Evolutionary conservation across 1,139 yeast genomes (phyloP).

Genomic region (Yamadazyma buinensis): DNA sequence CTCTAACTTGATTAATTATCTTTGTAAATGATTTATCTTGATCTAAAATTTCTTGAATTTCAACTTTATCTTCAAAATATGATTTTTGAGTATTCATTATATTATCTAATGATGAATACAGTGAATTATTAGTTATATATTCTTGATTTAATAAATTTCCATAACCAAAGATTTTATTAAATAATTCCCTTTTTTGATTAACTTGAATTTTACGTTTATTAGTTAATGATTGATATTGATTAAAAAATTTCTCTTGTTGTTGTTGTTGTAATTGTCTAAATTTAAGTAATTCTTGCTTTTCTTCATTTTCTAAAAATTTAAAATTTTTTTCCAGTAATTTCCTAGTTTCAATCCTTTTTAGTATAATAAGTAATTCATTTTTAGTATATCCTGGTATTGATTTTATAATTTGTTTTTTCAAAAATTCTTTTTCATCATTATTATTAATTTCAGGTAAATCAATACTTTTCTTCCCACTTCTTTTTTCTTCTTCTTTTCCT

Average conservation of each 20-base stretch:
- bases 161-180: slow-evolving; percentile 38
- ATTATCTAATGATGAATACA: slow-evolving; percentile 37
- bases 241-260: slow-evolving; percentile 32
- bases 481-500: not conserved
- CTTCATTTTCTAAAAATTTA: slow-evolving; percentile 22
- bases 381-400: slow-evolving; percentile 42
- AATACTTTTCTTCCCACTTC: slow-evolving; percentile 3
- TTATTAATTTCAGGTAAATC: slow-evolving; percentile 4
- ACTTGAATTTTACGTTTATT: slow-evolving; percentile 41
- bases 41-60: slow-evolving; percentile 29
- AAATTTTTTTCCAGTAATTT: slow-evolving; percentile 7
- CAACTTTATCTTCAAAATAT: slow-evolving; percentile 42
- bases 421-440: slow-evolving; percentile 2
- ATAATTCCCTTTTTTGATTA: slow-evolving; percentile 38
- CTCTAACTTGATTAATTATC: slow-evolving; percentile 24
- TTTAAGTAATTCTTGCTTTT: slow-evolving; percentile 27
- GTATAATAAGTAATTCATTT: slow-evolving; percentile 29
- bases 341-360: slow-evolving; percentile 8
- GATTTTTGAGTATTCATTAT: slow-evolving; percentile 36
- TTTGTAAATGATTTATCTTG: slow-evolving; percentile 32
- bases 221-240: slow-evolving; percentile 31
- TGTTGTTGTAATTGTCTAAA: slow-evolving; percentile 30
- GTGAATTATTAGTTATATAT: slow-evolving; percentile 40
- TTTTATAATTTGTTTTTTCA: slow-evolving; percentile 15
- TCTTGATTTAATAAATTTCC: slow-evolving; percentile 37